Base-by-base conservation (phyloP, 2,329 filamentous ascomycete species). In the Colletotrichum somersetense region DNA sequence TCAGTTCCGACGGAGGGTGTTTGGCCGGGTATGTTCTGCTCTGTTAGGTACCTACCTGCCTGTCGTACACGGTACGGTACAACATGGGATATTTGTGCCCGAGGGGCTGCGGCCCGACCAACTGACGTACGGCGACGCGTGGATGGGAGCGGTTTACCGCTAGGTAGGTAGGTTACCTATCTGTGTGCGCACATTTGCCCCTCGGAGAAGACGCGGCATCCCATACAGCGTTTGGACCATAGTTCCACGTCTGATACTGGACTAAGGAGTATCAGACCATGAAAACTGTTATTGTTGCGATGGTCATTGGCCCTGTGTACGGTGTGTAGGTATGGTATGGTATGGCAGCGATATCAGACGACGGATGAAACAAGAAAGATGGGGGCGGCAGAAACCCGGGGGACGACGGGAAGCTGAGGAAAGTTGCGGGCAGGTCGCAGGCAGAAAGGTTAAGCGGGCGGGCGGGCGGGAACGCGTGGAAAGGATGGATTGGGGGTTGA, bases 311-410 rank as follows among this genome's bases (percentile, higher is more conserved):
- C 33, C 62, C 16, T 52, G 62, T 66, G 67, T 53, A 40, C 52
- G 58, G 52, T 53, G 68, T 71, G 30, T 18, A 5, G 30, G 30
- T 30, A 30, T 4, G 30, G 30, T 30, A 30, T 30, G 4, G 30
- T 30, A 30, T 30, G 26, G 18, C 52, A 59, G 63, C 69, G 23
- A 46, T 40, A 30, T 59, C 66, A 53, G 55, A 69, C 66, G 64
- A 63, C 33, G 40, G 58, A 64, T 72, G 59, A 69, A 69, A 59
- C 69, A 69, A 67, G 56, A 58, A 59, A 59, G 26, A 67, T 56
- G 63, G 68, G 57, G 48, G 52, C 53, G 7, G 35, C 40, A 40
- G 52, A 68, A 62, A 71, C 57, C 23, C 62, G 52, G 66, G 44
- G 62, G n/a, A 48, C 44, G 44, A 46, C 18, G 18, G 44, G 18